These are phyloP conservation scores for Centaurea solstitialis DNA, from an alignment of 129 eudicot genomes.

Conservation along the genomic window DNA sequence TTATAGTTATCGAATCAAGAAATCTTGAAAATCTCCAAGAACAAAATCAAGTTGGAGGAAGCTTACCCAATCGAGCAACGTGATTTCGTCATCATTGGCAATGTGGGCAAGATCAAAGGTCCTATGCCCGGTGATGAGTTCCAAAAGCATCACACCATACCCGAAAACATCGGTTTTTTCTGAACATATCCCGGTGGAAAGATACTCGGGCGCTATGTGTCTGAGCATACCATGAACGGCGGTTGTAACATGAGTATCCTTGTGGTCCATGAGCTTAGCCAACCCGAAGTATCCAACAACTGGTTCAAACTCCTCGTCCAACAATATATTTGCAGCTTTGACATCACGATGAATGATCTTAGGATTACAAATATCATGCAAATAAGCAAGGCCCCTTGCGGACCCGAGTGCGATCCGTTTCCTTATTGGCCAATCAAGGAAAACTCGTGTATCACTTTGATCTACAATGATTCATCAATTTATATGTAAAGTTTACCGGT, in stretches of 20 bases:
- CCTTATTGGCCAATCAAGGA: slow-evolving; percentile 67
- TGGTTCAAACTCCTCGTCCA: slow-evolving; percentile 83
- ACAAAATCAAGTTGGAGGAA: not conserved
- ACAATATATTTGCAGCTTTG: slow-evolving; percentile 71
- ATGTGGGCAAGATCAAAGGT: slow-evolving; percentile 75
- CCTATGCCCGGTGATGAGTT: slow-evolving; percentile 78
- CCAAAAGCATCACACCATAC: slow-evolving; percentile 82
- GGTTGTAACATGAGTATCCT: slow-evolving; percentile 84
- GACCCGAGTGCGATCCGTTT: slow-evolving; percentile 67
- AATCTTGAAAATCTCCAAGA: not conserved
- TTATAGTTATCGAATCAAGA: not conserved
- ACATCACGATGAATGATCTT: slow-evolving; percentile 82
- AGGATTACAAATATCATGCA: slow-evolving; percentile 82
- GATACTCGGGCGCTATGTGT: slow-evolving; percentile 82
- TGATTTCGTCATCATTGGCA: slow-evolving; percentile 66
- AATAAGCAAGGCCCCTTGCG: slow-evolving; percentile 69
- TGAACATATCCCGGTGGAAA: slow-evolving; percentile 73
- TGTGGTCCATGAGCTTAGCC: slow-evolving; percentile 78
- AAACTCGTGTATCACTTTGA: slow-evolving; percentile 42
- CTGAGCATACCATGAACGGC: slow-evolving; percentile 83
- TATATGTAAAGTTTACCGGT: too few species aligned
- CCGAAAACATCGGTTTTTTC: slow-evolving; percentile 89
- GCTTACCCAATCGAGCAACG: slow-evolving; percentile 79
- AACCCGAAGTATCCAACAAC: slow-evolving; percentile 78
- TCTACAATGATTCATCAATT: slow-evolving; percentile 32